Evolutionary conservation across 2,329 filamentous ascomycete genomes (phyloP).

Genomic region (Talaromyces sp.): DNA sequence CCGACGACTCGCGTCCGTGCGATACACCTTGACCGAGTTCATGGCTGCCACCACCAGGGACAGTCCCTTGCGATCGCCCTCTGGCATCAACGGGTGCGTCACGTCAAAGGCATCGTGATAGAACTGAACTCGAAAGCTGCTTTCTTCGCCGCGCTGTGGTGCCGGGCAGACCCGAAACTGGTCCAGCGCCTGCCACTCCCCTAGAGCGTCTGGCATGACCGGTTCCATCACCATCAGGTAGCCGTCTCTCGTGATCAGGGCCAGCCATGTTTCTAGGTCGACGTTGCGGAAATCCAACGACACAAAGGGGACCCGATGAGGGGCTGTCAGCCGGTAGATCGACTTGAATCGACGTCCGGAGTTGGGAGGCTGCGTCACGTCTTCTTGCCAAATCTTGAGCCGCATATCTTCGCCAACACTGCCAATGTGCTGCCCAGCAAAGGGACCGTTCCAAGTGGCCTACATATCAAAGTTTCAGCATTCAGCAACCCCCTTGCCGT

Average conservation of each 20-base stretch:
- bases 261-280: conserved; percentile 77
- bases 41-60: conserved; percentile 82
- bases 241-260: conserved; percentile 77
- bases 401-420: conserved; percentile 86
- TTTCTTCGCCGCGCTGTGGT: conserved; percentile 76
- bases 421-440: conserved; percentile 80
- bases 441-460: conserved; percentile 91
- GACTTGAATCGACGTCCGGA: conserved; percentile 75
- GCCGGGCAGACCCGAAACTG: conserved; percentile 67
- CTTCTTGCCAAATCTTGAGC: conserved; percentile 90
- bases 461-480: conserved; percentile 29
- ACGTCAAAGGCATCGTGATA: conserved; percentile 72
- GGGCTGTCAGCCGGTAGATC: conserved; percentile 57
- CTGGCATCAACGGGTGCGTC: conserved; percentile 73
- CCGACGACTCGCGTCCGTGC: conserved; percentile 67
- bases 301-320: conserved; percentile 65
- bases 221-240: conserved; percentile 78
- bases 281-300: conserved; percentile 85
- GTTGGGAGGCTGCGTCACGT: conserved; percentile 68
- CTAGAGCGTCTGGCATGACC: conserved; percentile 73
- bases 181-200: conserved; percentile 70
- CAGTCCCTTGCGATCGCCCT: conserved; percentile 73
- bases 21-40: conserved; percentile 75
- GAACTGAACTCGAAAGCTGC: conserved; percentile 78
- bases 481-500: not conserved